A percentile compares a stretch with the other conserved stretches of the same genome.
These are phyloP conservation scores for Nymphaea thermarum DNA, from an alignment of 164 flowering plant species.

Conservation along the genomic window DNA sequence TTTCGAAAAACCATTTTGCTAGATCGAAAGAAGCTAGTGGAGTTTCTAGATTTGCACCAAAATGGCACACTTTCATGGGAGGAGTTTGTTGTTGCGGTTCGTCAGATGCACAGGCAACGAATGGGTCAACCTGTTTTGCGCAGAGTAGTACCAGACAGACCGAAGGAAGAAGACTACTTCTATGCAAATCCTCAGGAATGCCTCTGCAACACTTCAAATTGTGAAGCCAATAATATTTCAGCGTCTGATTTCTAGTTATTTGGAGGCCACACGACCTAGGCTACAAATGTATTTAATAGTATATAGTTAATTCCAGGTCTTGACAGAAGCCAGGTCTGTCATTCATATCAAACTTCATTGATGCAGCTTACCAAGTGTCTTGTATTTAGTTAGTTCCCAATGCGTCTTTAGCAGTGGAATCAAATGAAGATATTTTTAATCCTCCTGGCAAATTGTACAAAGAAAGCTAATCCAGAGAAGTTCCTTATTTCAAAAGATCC, in stretches of 20 bases:
- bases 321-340: no score
- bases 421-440: no score
- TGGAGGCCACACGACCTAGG: no score
- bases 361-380: no score
- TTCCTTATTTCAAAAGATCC: no score
- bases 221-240: conserved; percentile 18
- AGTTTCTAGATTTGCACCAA: conserved; percentile 61
- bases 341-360: no score
- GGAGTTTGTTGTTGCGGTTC: conserved; percentile 50
- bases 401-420: no score
- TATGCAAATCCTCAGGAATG: conserved; percentile 95
- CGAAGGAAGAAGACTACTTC: conserved; percentile 96
- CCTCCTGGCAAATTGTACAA: no score
- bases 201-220: conserved; percentile 40
- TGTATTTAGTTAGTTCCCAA: no score
- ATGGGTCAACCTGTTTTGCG: conserved; percentile 59
- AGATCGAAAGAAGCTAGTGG: conserved; percentile 62
- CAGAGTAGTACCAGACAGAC: conserved; percentile 53
- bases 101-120: conserved; percentile 36
- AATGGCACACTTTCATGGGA: conserved; percentile 68
- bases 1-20: conserved; percentile 52
- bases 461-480: no score
- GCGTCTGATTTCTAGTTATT: neutral
- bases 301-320: no score
- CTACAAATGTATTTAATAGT: no score